Evolutionary conservation across 148 eudicot genomes (phyloP), one percentile per base, ranked within the genome.

Genomic region (Silene latifolia): DNA sequence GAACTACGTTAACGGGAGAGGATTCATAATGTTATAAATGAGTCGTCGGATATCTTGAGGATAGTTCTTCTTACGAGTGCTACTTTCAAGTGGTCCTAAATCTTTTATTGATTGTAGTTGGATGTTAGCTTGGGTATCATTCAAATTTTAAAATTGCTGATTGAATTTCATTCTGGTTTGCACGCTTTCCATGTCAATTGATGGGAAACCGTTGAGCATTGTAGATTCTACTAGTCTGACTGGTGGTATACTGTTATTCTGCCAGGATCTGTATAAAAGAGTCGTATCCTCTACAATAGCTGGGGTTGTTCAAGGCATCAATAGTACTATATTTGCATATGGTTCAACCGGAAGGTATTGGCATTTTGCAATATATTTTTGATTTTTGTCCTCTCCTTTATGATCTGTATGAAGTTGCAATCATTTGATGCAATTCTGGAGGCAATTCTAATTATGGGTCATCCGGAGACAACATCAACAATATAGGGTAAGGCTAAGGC

Each of bases 331-430:
- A 53, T 91, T 91, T 88, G 97, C 97, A 51, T 91, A 91, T 89
- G 97, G 97, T 72, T 86, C 93, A 68, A 91, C 97, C 48, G 97
- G 97, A 80, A 91, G 97, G 97, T 91, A 86, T 46, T 21, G 29
- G 18, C 44, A 13, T 60, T 29, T 60, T 25, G 18, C 6, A 23
- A 20, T 79, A 21, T 18, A 2, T 27, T 60, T 10, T 51, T 21
- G n/a, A 24, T 42, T 12, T 7, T 68, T 69, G 63, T 15, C 18
- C 10, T 54, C 18, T 75, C 29, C 63, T 65, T 19, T 60, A 17
- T 66, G 69, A 47, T 59, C 44, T 58, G 18, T 48, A 51, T 69
- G 20, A 13, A 69, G 35, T 21, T 46, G 18, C 18, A 11, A 51
- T 51, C 17, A 48, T 48, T 13, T 9, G 53, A 48, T 48, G 53